A percentile compares a stretch with the other conserved stretches of the same genome.
phyloP scores from a whole-genome alignment of 306 rosid species.

The Luffa acutangula region DNA sequence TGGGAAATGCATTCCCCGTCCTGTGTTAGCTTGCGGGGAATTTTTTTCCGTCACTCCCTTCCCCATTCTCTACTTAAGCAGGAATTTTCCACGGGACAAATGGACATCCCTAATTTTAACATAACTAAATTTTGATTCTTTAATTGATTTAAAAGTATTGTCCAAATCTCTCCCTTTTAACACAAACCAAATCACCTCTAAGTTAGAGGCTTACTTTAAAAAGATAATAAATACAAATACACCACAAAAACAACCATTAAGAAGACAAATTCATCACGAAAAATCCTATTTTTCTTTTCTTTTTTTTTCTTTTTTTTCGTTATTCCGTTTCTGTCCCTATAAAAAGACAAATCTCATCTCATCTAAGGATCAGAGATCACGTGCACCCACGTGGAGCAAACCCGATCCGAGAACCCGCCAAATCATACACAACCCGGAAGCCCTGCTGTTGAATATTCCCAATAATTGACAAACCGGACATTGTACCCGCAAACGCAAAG shows the following conservation, averaged over 20 bases:
- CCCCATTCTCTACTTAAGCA: no score
- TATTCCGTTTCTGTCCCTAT: neutral
- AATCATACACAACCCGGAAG: constrained; percentile 49
- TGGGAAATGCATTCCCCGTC: no score
- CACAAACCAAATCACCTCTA: neutral
- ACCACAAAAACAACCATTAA: neutral
- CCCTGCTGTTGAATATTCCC: constrained; percentile 74
- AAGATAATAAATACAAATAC: neutral
- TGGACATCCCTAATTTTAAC: no score
- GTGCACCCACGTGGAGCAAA: constrained; percentile 48
- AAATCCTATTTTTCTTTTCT: neutral
- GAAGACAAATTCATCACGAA: neutral
- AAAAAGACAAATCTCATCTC: neutral
- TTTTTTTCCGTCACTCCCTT: no score
- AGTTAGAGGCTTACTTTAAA: neutral
- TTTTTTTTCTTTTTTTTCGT: no score
- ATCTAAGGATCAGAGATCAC: constrained; percentile 3
- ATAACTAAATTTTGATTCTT: no score
- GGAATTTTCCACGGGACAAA: no score
- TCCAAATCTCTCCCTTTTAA: neutral
- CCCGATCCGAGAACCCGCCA: constrained; percentile 50
- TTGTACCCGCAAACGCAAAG: constrained; percentile 58
- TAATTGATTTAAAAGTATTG: neutral
- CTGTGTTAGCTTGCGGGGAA: no score
- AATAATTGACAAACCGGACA: constrained; percentile 44